Conservation (phyloP, 805 yeast species). For the Saitoella complicata region DNA sequence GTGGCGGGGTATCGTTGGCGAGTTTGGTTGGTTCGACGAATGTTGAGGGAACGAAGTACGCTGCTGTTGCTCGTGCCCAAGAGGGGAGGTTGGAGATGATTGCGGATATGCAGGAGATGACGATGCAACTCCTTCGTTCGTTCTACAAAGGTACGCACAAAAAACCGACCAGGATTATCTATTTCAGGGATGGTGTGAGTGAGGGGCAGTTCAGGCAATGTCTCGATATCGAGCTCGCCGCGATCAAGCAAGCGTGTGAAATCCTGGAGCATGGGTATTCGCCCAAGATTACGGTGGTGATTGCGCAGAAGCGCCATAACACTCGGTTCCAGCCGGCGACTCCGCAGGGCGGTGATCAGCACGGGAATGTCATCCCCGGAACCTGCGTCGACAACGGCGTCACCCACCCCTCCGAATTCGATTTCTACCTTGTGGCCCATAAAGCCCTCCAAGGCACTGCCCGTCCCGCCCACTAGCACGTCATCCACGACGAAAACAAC, state of each 20-base stretch:
- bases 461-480: slow-evolving; percentile 22
- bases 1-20: slow-evolving; percentile 11
- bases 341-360: slow-evolving; percentile 12
- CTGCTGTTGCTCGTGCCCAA: slow-evolving; percentile 6
- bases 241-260: slow-evolving; percentile 13
- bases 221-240: slow-evolving; percentile 19
- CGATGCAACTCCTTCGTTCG: slow-evolving; percentile 2
- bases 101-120: slow-evolving; percentile 3
- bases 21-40: slow-evolving; percentile 8
- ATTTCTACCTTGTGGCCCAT: slow-evolving; percentile 20
- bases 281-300: slow-evolving; percentile 19
- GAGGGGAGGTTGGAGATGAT: slow-evolving; percentile 6
- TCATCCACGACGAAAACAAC: slow-evolving; percentile 19
- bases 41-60: slow-evolving; percentile 7
- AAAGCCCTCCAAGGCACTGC: slow-evolving; percentile 24
- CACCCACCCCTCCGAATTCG: slow-evolving; percentile 20
- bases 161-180: slow-evolving; percentile 17
- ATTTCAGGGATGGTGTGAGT: slow-evolving; percentile 24
- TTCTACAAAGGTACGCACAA: slow-evolving; percentile 12
- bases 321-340: slow-evolving; percentile 21
- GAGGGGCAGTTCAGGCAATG: slow-evolving; percentile 20
- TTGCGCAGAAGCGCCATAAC: slow-evolving; percentile 17
- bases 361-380: slow-evolving; percentile 17
- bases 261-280: slow-evolving; percentile 10
- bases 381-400: slow-evolving; percentile 21